A percentile compares a stretch with the other conserved stretches of the same genome.
phyloP scores from a whole-genome alignment of 148 eudicot species.

The Cornus suecica region DNA sequence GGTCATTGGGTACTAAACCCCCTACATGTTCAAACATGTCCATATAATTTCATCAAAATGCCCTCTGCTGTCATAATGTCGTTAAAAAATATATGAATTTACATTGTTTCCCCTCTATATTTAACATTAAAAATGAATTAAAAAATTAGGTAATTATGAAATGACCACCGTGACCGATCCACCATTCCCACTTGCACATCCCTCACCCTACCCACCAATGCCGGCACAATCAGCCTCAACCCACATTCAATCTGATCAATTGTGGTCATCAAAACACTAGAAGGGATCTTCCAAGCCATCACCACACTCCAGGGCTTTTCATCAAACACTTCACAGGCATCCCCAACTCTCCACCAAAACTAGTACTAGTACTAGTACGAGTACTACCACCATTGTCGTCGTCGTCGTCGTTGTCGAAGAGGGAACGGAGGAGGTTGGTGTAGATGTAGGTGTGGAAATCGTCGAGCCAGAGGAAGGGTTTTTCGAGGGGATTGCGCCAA shows the following conservation, averaged over 20 bases:
- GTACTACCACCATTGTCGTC: slow-evolving; percentile 21
- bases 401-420: slow-evolving; percentile 34
- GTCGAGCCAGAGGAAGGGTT: too few relatives aligned
- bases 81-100: too few relatives aligned
- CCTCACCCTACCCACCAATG: slow-evolving; percentile 46
- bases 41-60: too few relatives aligned
- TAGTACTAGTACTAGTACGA: too few relatives aligned
- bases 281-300: slow-evolving; percentile 53
- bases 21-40: too few relatives aligned
- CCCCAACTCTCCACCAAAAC: slow-evolving; percentile 8
- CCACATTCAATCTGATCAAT: slow-evolving; percentile 80
- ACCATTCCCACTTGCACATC: slow-evolving; percentile 52
- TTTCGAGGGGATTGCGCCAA: too few relatives aligned
- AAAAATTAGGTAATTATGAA: too few relatives aligned
- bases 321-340: slow-evolving; percentile 9
- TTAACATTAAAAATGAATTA: too few relatives aligned
- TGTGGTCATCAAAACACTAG: slow-evolving; percentile 28
- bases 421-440: slow-evolving; percentile 69
- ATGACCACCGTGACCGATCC: too few relatives aligned
- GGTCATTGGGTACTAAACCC: too few relatives aligned
- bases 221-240: slow-evolving; percentile 77
- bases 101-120: too few relatives aligned
- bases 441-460: slow-evolving; percentile 83
- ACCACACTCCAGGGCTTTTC: slow-evolving; percentile 28
- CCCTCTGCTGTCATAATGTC: too few relatives aligned